These are phyloP conservation scores for Naganishia onofrii DNA, from an alignment of 768 basidiomycete species.

Conservation along the genomic window DNA sequence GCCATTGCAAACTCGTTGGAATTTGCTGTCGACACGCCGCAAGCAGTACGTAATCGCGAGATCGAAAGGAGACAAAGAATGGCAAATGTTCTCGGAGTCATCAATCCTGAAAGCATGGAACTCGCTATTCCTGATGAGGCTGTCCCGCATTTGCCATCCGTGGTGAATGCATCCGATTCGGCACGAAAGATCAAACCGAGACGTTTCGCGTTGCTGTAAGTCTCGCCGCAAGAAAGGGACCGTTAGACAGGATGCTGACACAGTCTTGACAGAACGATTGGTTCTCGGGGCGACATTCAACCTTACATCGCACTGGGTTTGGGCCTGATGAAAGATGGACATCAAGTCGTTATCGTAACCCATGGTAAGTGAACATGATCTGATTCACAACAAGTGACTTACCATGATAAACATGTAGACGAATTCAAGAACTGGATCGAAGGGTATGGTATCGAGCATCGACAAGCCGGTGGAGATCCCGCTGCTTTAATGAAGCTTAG, in stretches of 20 bases:
- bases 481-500: conserved; percentile 67
- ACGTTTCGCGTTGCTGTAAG: conserved; percentile 61
- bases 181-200: conserved; percentile 48
- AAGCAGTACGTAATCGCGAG: background rate
- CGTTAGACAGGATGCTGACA: background rate
- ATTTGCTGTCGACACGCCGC: conserved; percentile 19
- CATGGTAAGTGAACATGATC: conserved; percentile 52
- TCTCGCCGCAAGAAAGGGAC: background rate
- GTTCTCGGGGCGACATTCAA: conserved; percentile 61
- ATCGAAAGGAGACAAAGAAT: conserved; percentile 17
- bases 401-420: conserved; percentile 27
- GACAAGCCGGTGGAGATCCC: conserved; percentile 68
- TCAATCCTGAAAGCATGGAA: conserved; percentile 13
- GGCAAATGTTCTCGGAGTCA: conserved; percentile 16
- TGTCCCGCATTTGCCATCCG: conserved; percentile 43
- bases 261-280: conserved; percentile 56
- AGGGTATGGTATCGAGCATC: conserved; percentile 62
- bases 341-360: conserved; percentile 58
- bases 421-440: conserved; percentile 61
- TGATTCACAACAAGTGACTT: too few species aligned
- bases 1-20: conserved; percentile 23
- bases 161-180: conserved; percentile 38
- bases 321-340: conserved; percentile 56
- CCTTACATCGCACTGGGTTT: conserved; percentile 58
- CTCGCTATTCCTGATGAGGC: conserved; percentile 42